Evolutionary conservation across 805 yeast genomes (phyloP).

Genomic region (Saccharomyces eubayanus): DNA sequence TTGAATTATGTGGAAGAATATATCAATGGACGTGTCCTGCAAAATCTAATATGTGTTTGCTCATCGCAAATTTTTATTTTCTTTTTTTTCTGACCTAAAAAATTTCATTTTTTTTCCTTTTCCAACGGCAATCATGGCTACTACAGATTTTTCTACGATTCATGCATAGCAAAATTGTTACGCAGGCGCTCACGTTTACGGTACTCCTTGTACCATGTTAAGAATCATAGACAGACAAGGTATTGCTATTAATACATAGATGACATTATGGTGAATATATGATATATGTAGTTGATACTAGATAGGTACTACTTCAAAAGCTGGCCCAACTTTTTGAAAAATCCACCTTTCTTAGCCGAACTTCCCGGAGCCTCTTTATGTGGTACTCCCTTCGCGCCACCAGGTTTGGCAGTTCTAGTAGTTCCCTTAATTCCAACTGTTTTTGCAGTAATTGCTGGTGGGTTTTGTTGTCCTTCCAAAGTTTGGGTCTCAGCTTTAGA

Average conservation of each 20-base stretch:
- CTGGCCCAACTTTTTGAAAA: neutral
- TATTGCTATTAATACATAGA: neutral
- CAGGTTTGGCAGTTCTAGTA: neutral
- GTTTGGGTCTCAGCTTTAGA: neutral
- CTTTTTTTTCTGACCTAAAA: neutral
- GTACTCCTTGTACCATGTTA: no score
- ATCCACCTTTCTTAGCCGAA: neutral
- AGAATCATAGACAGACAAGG: neutral
- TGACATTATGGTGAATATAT: neutral
- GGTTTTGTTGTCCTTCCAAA: neutral
- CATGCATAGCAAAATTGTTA: neutral
- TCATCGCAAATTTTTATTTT: neutral
- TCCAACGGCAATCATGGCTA: neutral
- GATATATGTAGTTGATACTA: neutral
- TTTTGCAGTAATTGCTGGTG: neutral
- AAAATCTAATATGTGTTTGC: neutral
- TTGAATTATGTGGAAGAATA: neutral
- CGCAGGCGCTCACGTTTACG: neutral
- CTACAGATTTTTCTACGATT: neutral
- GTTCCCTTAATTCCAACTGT: neutral
- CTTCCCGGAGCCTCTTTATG: neutral
- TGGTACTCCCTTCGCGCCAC: neutral
- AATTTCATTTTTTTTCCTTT: neutral
- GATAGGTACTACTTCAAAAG: neutral
- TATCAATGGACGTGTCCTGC: neutral